Conservation (phyloP, 2,329 filamentous ascomycete genomes). For the Fusarium pseudocircinatum region DNA sequence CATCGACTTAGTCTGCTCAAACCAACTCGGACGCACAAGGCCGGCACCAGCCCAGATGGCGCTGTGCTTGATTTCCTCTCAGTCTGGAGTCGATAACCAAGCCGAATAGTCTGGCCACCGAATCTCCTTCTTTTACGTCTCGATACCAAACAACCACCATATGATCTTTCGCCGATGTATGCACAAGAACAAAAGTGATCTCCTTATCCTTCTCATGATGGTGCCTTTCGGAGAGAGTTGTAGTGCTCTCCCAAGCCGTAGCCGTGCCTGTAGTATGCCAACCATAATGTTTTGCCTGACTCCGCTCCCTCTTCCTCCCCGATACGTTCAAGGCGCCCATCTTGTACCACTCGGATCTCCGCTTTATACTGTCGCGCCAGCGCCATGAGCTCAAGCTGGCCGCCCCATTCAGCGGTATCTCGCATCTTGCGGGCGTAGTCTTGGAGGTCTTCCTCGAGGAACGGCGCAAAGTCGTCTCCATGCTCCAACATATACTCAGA, state of each 20-base stretch:
- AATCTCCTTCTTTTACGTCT: constrained; percentile 30
- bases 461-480: constrained; percentile 83
- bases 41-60: constrained; percentile 57
- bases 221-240: constrained; percentile 77
- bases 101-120: neutral
- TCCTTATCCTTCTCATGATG: constrained; percentile 31
- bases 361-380: constrained; percentile 83
- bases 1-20: constrained; percentile 60
- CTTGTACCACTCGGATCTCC: constrained; percentile 85
- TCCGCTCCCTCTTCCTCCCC: constrained; percentile 56
- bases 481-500: constrained; percentile 81
- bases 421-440: constrained; percentile 79
- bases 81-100: constrained; percentile 57
- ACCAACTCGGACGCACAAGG: constrained; percentile 59
- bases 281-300: constrained; percentile 73
- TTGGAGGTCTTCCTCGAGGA: constrained; percentile 82
- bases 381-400: constrained; percentile 88
- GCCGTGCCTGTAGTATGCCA: constrained; percentile 94
- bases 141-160: constrained; percentile 39
- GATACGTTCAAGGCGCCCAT: constrained; percentile 82
- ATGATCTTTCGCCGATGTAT: constrained; percentile 32
- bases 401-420: constrained; percentile 95
- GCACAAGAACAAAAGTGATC: constrained; percentile 37
- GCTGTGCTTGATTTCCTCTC: constrained; percentile 63
- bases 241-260: constrained; percentile 98